Conservation (phyloP, 176 grass and related monocot species). For the Raddia distichophylla region DNA sequence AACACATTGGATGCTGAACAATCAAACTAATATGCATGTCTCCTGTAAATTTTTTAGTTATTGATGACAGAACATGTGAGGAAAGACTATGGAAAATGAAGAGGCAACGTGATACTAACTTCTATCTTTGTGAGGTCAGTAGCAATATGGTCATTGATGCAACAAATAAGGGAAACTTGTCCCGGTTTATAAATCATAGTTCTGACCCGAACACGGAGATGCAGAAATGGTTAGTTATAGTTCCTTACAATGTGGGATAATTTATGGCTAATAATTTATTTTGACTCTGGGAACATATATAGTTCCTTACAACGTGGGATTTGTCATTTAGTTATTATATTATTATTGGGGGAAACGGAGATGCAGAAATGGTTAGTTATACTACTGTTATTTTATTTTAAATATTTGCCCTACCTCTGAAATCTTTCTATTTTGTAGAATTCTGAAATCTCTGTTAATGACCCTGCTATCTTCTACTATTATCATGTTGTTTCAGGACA, state of each 20-base stretch:
- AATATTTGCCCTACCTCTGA: conserved; percentile 28
- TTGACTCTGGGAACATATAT: not conserved
- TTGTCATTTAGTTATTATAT: not conserved
- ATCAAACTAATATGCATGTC: conserved; percentile 40
- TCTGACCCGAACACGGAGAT: conserved; percentile 97
- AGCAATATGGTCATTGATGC: conserved; percentile 98
- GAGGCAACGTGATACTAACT: conserved; percentile 75
- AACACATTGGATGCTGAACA: not conserved
- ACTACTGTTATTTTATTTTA: conserved; percentile 20
- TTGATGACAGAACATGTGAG: conserved; percentile 94
- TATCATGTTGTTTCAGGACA: conserved; percentile 64
- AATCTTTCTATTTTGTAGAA: not conserved
- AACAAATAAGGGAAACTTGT: conserved; percentile 90
- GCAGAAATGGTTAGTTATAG: conserved; percentile 92
- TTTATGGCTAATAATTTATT: too few species aligned
- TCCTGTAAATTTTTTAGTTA: conserved; percentile 59
- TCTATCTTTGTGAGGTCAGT: conserved; percentile 92
- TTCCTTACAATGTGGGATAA: too few species aligned
- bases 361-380: conserved; percentile 96
- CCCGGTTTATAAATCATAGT: conserved; percentile 98
- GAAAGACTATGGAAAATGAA: conserved; percentile 97
- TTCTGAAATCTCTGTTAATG: conserved; percentile 26
- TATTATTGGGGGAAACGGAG: conserved; percentile 34
- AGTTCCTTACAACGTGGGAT: not conserved
- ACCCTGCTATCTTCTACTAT: conserved; percentile 32